These are phyloP conservation scores for Anthracocystis panici-leucophaei DNA, from an alignment of 1,284 basidiomycete species.

Conservation along the genomic window DNA sequence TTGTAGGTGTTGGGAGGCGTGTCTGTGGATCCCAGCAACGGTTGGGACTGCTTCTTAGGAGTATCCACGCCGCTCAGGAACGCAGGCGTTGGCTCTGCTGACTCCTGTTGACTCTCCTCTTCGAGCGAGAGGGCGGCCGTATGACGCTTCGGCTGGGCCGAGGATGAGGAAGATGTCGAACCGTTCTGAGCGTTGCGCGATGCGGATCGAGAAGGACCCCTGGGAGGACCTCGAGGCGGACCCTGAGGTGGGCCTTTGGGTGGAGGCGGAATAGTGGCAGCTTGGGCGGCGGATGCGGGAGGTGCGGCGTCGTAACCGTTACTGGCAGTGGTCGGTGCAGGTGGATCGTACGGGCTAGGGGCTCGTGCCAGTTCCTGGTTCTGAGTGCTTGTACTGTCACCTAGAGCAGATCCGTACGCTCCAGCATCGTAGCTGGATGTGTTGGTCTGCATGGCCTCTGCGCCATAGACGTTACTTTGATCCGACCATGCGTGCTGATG, in stretches of 20 bases:
- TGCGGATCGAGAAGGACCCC: constrained; percentile 38
- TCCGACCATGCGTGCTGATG: constrained; percentile 12
- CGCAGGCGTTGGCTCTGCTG: constrained; percentile 1
- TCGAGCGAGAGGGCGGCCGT: constrained; percentile 35
- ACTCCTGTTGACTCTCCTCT: constrained; percentile 20
- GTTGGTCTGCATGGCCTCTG: constrained; percentile 2
- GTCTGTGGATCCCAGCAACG: constrained; percentile 17
- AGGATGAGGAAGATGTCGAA: constrained; percentile 10
- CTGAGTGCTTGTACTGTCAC: background rate
- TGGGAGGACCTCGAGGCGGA: constrained; percentile 45
- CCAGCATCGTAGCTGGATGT: constrained; percentile 11
- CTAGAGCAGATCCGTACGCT: constrained; percentile 1
- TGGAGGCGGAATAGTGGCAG: constrained; percentile 19
- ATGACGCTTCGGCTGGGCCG: constrained; percentile 8
- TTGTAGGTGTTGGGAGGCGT: constrained; percentile 36
- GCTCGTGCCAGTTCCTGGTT: constrained; percentile 15
- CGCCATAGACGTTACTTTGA: constrained; percentile 15
- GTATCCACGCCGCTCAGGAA: constrained; percentile 12
- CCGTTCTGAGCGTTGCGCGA: constrained; percentile 33
- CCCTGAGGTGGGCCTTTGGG: constrained; percentile 25
- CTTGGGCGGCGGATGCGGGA: constrained; percentile 1
- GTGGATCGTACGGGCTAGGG: constrained; percentile 40
- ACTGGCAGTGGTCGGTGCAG: constrained; percentile 12
- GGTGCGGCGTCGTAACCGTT: constrained; percentile 16
- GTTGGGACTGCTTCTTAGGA: constrained; percentile 7